A percentile compares a stretch with the other conserved stretches of the same genome.
These are phyloP conservation scores for Brasenia schreberi DNA, from an alignment of 164 flowering plant species.

Conservation along the genomic window DNA sequence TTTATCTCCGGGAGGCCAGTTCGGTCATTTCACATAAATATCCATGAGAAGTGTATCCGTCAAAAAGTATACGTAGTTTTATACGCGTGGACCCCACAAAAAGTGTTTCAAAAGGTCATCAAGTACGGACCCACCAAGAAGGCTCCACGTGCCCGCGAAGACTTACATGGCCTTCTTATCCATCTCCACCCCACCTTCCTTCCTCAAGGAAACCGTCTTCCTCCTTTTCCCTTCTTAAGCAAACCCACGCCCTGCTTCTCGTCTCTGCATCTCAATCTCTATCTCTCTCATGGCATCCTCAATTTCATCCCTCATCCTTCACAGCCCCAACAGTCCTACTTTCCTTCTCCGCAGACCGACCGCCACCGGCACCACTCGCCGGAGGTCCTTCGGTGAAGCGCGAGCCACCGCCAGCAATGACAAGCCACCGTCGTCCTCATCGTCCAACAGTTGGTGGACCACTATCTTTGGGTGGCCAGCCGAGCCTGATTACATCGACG, in stretches of 20 bases:
- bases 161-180: not conserved
- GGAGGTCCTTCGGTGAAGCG: not conserved
- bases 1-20: not conserved
- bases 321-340: not conserved
- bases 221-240: too few species aligned
- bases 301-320: not conserved
- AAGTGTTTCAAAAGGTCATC: not conserved
- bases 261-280: not conserved
- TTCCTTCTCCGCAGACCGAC: not conserved
- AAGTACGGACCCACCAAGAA: not conserved
- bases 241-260: not conserved
- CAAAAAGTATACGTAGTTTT: too few species aligned
- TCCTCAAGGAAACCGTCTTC: not conserved
- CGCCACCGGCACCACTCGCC: not conserved
- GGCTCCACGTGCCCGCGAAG: not conserved
- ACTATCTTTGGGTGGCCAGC: slow-evolving; percentile 64
- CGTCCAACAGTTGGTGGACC: slow-evolving; percentile 44
- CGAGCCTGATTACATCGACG: slow-evolving; percentile 62
- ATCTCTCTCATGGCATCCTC: not conserved
- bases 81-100: not conserved
- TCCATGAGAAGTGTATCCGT: not conserved
- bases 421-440: not conserved
- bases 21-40: not conserved
- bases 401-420: not conserved
- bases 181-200: not conserved